Conservation (phyloP, 768 basidiomycete genomes). For the Mycena sanguinolenta region DNA sequence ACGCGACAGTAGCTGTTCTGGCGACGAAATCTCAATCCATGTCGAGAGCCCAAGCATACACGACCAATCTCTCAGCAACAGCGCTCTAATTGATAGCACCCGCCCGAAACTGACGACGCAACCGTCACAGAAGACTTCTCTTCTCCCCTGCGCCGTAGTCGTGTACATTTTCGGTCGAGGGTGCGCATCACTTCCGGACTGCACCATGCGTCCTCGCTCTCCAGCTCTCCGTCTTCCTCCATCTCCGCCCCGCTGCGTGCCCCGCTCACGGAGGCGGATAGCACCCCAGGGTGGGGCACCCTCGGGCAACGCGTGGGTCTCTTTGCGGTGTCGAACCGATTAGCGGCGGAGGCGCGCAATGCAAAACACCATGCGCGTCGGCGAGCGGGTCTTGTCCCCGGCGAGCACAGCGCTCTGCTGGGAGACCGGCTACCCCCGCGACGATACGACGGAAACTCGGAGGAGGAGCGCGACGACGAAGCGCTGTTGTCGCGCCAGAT, state of each 20-base stretch:
- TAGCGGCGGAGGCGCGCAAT: conserved; percentile 32
- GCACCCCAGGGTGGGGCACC: conserved; percentile 69
- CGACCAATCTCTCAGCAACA: conserved; percentile 31
- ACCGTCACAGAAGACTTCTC: conserved; percentile 12
- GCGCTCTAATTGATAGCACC: conserved; percentile 23
- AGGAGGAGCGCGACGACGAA: conserved; percentile 41
- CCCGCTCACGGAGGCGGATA: conserved; percentile 56
- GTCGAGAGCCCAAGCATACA: conserved; percentile 17
- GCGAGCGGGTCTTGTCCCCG: conserved; percentile 32
- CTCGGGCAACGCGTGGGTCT: conserved; percentile 68
- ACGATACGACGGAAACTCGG: conserved; percentile 30
- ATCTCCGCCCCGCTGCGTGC: conserved; percentile 85
- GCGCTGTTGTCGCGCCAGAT: conserved; percentile 61
- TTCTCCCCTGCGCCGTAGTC: conserved; percentile 34
- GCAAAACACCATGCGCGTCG: conserved; percentile 36
- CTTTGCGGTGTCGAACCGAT: conserved; percentile 47
- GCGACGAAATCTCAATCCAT: conserved; percentile 29
- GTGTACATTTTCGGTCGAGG: conserved; percentile 67
- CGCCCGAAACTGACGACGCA: conserved; percentile 13
- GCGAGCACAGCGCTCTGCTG: conserved; percentile 58
- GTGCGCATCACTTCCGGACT: conserved; percentile 69
- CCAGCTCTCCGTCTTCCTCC: conserved; percentile 81
- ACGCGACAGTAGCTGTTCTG: neutral
- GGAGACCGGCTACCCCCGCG: conserved; percentile 35
- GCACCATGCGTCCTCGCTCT: conserved; percentile 58